Conservation (phyloP, 371 early-diverging fungal genomes). For the Syncephalis plumigaleata region DNA sequence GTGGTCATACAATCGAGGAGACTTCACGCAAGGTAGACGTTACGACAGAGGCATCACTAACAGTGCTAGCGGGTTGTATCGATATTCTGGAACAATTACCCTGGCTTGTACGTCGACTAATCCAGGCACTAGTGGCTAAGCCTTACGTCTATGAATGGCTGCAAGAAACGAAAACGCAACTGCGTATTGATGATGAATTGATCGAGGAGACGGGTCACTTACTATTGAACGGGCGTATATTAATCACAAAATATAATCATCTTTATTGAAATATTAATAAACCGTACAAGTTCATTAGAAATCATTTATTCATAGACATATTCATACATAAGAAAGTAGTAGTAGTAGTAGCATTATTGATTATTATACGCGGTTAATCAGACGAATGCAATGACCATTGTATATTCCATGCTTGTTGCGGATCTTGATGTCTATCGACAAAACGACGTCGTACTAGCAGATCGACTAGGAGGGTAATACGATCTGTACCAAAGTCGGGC, state of each 20-base stretch:
- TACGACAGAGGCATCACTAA: constrained; percentile 24
- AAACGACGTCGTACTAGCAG: constrained; percentile 11
- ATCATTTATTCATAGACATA: too few species aligned
- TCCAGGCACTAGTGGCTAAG: constrained; percentile 82
- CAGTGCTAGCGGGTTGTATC: constrained; percentile 49
- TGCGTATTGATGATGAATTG: constrained; percentile 31
- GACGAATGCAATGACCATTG: too few species aligned
- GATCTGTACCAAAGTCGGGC: not conserved
- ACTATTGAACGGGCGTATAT: too few species aligned
- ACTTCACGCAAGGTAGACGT: constrained; percentile 29
- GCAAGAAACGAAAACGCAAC: constrained; percentile 16
- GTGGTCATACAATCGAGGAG: constrained; percentile 48
- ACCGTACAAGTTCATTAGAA: too few species aligned
- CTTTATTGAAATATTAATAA: too few species aligned
- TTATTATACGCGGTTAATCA: too few species aligned
- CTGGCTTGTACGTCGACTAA: constrained; percentile 66
- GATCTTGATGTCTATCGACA: constrained; percentile 2
- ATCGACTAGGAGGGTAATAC: constrained; percentile 8
- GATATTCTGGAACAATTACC: constrained; percentile 82
- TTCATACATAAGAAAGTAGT: too few species aligned
- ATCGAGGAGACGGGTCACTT: too few species aligned
- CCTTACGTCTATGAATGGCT: constrained; percentile 77
- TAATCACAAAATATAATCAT: too few species aligned
- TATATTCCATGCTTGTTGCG: too few species aligned
- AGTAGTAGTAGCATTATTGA: too few species aligned